Base-by-base conservation (phyloP, 306 rosid species). In the Acacia acuminata region DNA sequence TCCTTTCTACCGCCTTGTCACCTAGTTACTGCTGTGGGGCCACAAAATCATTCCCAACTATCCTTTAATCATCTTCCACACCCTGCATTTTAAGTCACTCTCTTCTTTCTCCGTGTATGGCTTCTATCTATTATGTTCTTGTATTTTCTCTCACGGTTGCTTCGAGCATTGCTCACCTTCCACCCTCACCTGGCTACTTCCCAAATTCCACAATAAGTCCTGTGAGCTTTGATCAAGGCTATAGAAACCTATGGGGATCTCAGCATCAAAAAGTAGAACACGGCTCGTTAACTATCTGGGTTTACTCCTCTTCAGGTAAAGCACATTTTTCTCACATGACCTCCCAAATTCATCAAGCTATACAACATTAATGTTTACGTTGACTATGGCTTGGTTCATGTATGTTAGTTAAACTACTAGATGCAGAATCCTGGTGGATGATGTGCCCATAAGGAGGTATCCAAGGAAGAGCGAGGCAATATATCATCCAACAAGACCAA, bases 111-210 rank as follows among this genome's bases (percentile, higher is more conserved):
- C 71, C 48, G 5, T 27, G 38, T 56, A 85, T 84, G 88, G 74
- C 81, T 85, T 78, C 74, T 84, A 84, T 89, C 27, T 50, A 91
- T 44, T 69, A 60, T 25, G 77, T 88, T 36, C 68, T 91, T 3
- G 11, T 77, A 38, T 36, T 86, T 58, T 77, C 87, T 66, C 47
- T 84, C 36, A 44, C 83, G 79, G 24, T 90, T 83, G 79, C 64
- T 86, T 53, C 50, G 55, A 60, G 71, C 77, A 87, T n/a, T 88
- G 79, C 87, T 74, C 88, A 85, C 76, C 86, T 85, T 81, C 92
- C 91, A 50, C 99, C 99, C 61, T 92, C 97, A 40, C 97, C 98
- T 76, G 97, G 94, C 76, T 94, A 89, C 89, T 85, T 44, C 63
- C 94, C 92, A 17, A 88, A 96, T 77, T 91, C 92, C 65, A 82